phyloP scores from a whole-genome alignment of 192 early-diverging fungal species.

The Jimgerdemannia lactiflua region DNA sequence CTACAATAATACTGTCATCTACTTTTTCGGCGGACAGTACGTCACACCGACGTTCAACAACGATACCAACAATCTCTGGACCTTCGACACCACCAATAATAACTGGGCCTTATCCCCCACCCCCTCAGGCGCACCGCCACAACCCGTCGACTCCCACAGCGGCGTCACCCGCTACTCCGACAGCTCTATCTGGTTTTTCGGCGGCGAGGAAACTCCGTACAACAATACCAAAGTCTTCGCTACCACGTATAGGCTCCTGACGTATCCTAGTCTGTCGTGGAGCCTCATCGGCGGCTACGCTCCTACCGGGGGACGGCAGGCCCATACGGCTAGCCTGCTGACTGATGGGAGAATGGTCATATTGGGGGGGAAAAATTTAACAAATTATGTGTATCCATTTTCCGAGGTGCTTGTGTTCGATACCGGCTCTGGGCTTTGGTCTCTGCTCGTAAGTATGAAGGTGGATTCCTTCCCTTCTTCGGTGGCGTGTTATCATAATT shows the following conservation, averaged over 20 bases:
- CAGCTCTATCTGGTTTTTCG: slow-evolving; percentile 8
- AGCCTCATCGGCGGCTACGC: slow-evolving; percentile 5
- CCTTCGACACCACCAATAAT: slow-evolving; percentile 10
- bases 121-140: background rate
- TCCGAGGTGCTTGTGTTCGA: background rate
- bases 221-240: background rate
- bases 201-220: background rate
- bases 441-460: background rate
- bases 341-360: slow-evolving; percentile 10
- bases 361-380: slow-evolving; percentile 5
- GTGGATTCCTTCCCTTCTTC: background rate
- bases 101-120: background rate
- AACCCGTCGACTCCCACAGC: slow-evolving; percentile 9
- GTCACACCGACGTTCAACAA: background rate
- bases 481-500: background rate
- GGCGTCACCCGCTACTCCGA: background rate
- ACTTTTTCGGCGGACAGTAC: slow-evolving; percentile 14
- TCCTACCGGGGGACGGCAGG: slow-evolving; percentile 6
- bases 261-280: background rate
- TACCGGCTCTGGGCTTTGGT: slow-evolving; percentile 3
- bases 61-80: background rate
- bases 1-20: slow-evolving; percentile 8
- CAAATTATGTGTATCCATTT: background rate
- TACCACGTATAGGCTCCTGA: slow-evolving; percentile 3
- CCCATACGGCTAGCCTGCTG: slow-evolving; percentile 11